A percentile compares a stretch with the other conserved stretches of the same genome.
Conservation (phyloP, 1,284 basidiomycete genomes). For the Rhodotorula sp. region DNA sequence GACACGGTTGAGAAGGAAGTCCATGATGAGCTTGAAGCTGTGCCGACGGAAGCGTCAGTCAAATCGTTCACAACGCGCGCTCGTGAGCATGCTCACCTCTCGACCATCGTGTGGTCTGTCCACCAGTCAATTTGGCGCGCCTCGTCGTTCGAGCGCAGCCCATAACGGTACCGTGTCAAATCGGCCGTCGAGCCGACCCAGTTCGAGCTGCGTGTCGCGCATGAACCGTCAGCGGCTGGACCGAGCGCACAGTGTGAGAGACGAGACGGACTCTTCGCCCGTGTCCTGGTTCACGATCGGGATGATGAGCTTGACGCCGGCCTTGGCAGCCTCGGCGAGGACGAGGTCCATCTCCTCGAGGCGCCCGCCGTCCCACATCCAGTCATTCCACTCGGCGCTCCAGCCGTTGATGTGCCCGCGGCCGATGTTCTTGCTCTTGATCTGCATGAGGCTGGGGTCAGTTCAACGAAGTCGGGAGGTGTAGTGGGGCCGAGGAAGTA, state of each 20-base stretch:
- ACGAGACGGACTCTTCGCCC: conserved; percentile 23
- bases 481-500: not conserved
- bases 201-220: conserved; percentile 22
- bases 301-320: conserved; percentile 44
- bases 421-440: conserved; percentile 42
- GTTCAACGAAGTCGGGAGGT: not conserved
- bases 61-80: too few species aligned
- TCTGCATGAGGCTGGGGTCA: conserved; percentile 5
- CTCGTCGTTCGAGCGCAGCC: conserved; percentile 27
- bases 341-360: conserved; percentile 43
- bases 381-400: conserved; percentile 43
- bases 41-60: not conserved
- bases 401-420: conserved; percentile 46
- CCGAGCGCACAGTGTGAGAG: not conserved
- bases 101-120: conserved; percentile 43
- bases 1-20: conserved; percentile 45
- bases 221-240: too few species aligned
- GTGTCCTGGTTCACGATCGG: conserved; percentile 45
- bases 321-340: conserved; percentile 40
- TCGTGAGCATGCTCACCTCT: conserved; percentile 11
- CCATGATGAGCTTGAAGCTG: conserved; percentile 45
- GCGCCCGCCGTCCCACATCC: conserved; percentile 44
- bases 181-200: conserved; percentile 40
- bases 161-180: conserved; percentile 35
- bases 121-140: conserved; percentile 37